phyloP scores from a whole-genome alignment of 768 basidiomycete genomes.

The Trichaptum fuscoviolaceum region DNA sequence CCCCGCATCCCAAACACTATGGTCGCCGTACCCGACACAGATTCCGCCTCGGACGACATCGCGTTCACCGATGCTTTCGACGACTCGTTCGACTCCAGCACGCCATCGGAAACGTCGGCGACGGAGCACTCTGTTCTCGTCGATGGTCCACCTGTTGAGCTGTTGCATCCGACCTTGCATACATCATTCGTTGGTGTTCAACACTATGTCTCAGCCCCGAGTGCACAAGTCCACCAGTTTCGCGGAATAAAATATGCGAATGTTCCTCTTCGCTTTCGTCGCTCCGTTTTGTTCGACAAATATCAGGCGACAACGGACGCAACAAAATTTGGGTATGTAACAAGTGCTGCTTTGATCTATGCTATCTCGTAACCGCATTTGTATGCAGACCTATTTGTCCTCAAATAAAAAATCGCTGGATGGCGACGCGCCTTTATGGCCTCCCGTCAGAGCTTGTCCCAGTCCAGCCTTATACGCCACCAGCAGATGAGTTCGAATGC shows the following conservation, averaged over 20 bases:
- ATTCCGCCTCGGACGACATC: neutral
- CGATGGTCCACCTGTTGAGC: neutral
- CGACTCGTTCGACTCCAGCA: neutral
- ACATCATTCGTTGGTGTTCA: conserved; percentile 64
- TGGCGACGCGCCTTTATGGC: conserved; percentile 61
- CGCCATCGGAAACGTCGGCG: neutral
- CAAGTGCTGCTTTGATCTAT: neutral
- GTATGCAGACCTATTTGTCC: conserved; percentile 66
- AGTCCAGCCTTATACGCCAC: conserved; percentile 42
- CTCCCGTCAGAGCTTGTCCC: conserved; percentile 49
- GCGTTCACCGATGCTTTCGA: neutral
- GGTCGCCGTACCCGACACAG: neutral
- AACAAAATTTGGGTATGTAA: conserved; percentile 57
- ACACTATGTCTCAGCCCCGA: conserved; percentile 53
- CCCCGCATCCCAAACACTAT: neutral
- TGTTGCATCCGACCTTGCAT: conserved; percentile 29
- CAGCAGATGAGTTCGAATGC: conserved; percentile 69
- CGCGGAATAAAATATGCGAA: conserved; percentile 75
- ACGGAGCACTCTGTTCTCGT: neutral
- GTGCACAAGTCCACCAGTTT: conserved; percentile 60
- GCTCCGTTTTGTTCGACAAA: conserved; percentile 54
- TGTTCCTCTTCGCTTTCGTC: conserved; percentile 70
- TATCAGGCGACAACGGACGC: conserved; percentile 59
- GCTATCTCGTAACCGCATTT: neutral
- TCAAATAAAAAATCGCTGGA: conserved; percentile 42